These are phyloP conservation scores for Malus hybrid DNA, from an alignment of 331 rosid species.

Conservation along the genomic window DNA sequence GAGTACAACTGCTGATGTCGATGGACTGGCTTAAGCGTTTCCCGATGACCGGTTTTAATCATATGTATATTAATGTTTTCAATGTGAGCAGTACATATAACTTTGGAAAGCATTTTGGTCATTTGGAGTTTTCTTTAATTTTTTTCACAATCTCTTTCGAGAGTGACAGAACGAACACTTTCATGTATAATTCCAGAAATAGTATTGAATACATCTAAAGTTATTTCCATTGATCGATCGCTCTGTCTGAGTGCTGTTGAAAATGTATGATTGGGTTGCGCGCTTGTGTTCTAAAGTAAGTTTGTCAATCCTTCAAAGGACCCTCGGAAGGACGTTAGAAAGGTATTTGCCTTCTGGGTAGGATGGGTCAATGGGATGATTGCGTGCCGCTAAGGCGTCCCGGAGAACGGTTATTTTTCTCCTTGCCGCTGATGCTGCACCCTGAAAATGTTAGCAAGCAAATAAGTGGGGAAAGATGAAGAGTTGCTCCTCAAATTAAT, in stretches of 20 bases:
- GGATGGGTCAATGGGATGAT: conserved; percentile 75
- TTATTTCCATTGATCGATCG: neutral
- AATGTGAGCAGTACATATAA: neutral
- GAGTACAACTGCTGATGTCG: neutral
- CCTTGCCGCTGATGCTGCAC: conserved; percentile 67
- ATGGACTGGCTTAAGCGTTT: conserved; percentile 2
- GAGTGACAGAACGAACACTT: neutral
- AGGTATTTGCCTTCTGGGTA: conserved; percentile 86
- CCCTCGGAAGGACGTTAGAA: conserved; percentile 58
- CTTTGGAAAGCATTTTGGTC: conserved; percentile 2
- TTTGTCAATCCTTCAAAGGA: conserved; percentile 22
- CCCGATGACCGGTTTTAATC: conserved; percentile 17
- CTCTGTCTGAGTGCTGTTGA: neutral
- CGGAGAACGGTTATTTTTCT: conserved; percentile 60
- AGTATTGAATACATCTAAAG: neutral
- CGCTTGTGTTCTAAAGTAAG: neutral
- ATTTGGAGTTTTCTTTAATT: neutral
- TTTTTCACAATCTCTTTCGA: neutral
- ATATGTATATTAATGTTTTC: conserved; percentile 26
- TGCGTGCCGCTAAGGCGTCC: conserved; percentile 71
- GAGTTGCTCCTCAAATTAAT: neutral
- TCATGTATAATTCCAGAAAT: conserved; percentile 14
- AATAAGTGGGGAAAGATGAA: neutral
- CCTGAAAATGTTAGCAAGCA: conserved; percentile 16
- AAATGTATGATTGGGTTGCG: neutral